Evolutionary conservation across 345 rosid genomes (phyloP).

Genomic region (Brassica nigra): DNA sequence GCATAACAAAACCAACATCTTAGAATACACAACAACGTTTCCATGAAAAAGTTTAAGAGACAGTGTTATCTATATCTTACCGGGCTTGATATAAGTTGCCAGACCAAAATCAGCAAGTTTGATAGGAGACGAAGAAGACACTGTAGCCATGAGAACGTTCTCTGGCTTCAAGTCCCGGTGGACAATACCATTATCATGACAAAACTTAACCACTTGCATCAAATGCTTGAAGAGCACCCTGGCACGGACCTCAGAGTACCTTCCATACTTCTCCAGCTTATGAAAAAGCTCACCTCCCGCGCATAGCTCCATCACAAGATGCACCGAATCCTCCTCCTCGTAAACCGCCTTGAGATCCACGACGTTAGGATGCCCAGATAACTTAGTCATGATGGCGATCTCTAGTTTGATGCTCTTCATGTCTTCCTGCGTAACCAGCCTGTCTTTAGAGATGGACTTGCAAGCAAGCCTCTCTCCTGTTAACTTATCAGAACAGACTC

Average conservation of each 20-base stretch:
- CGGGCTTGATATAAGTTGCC: conserved; percentile 64
- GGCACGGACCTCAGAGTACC: conserved; percentile 61
- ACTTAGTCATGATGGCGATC: conserved; percentile 63
- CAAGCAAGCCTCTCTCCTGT: conserved; percentile 65
- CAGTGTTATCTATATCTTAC: conserved; percentile 37
- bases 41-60: background rate
- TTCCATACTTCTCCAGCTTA: conserved; percentile 61
- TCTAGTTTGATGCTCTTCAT: conserved; percentile 57
- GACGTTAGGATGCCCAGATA: conserved; percentile 63
- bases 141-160: conserved; percentile 65
- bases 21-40: conserved; percentile 6
- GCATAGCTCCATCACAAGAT: conserved; percentile 70
- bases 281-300: conserved; percentile 79
- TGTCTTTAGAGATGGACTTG: conserved; percentile 66
- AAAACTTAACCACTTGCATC: conserved; percentile 69
- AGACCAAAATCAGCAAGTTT: conserved; percentile 80
- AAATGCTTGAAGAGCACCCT: conserved; percentile 57
- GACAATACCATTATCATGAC: conserved; percentile 72
- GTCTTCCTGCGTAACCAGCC: conserved; percentile 52
- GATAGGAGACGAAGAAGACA: conserved; percentile 59
- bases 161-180: conserved; percentile 75
- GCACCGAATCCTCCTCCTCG: conserved; percentile 65
- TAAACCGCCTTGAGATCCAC: conserved; percentile 71
- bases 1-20: conserved; percentile 22
- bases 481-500: conserved; percentile 63